Conservation (phyloP, 148 eudicot species). For the Heliamphora exappendiculata region DNA sequence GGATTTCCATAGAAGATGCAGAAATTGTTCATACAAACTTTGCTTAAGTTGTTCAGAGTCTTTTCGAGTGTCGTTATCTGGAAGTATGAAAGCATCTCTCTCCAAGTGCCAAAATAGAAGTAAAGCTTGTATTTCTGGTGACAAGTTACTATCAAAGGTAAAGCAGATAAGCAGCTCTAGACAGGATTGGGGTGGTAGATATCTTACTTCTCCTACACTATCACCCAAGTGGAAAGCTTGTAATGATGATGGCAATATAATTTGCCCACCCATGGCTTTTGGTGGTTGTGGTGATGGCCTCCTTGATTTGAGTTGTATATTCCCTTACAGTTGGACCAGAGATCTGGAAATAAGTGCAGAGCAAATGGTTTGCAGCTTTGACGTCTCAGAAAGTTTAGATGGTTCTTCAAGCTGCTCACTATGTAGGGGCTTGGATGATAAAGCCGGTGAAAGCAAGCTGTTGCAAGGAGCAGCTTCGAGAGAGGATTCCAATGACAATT, state of each 20-base stretch:
- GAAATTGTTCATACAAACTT: slow-evolving; percentile 69
- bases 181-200: slow-evolving; percentile 11
- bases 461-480: slow-evolving; percentile 44
- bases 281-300: slow-evolving; percentile 70
- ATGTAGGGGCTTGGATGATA: slow-evolving; percentile 28
- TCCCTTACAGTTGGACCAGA: slow-evolving; percentile 55
- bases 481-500: slow-evolving; percentile 44
- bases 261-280: slow-evolving; percentile 58
- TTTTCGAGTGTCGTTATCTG: slow-evolving; percentile 26
- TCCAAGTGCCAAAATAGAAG: slow-evolving; percentile 16
- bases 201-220: slow-evolving; percentile 23
- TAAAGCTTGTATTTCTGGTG: slow-evolving; percentile 24
- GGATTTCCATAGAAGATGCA: slow-evolving; percentile 83
- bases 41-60: slow-evolving; percentile 69
- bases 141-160: slow-evolving; percentile 15
- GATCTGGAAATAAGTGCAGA: slow-evolving; percentile 61
- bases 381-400: slow-evolving; percentile 33
- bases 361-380: slow-evolving; percentile 34
- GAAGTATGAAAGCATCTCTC: slow-evolving; percentile 11
- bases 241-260: slow-evolving; percentile 37
- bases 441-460: slow-evolving; percentile 25
- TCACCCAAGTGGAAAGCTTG: slow-evolving; percentile 31
- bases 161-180: slow-evolving; percentile 12
- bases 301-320: slow-evolving; percentile 59
- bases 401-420: slow-evolving; percentile 34